Evolutionary conservation across 108 stramenopile genomes (phyloP), one percentile per base, ranked within the genome.

Genomic region (Skeletonema potamos): DNA sequence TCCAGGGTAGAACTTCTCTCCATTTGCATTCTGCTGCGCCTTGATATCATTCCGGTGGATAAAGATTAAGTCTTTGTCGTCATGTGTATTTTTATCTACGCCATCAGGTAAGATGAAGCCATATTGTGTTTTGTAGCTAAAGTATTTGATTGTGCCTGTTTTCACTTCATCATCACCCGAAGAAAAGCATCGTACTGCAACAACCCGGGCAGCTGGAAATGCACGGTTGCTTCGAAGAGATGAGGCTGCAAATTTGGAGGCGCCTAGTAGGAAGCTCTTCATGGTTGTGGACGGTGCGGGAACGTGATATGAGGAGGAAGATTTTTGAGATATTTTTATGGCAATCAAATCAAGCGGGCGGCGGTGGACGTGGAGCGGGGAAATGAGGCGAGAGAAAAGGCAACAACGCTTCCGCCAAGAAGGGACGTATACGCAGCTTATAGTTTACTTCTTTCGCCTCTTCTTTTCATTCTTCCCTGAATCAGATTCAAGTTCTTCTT

Each of bases 401-500:
- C n/a, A n/a, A n/a, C n/a, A n/a, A n/a, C n/a, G n/a, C n/a, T n/a
- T n/a, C n/a, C n/a, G n/a, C n/a, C n/a, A n/a, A n/a, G n/a, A n/a
- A n/a, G n/a, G n/a, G n/a, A n/a, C n/a, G n/a, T n/a, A n/a, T n/a
- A n/a, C 34, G 34, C 7, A 7, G 34, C 34, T 34, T 4, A 34
- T 34, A 34, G 34, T 8, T 51, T 51, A 22, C 22, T 51, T 51
- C 48, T 51, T 51, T 51, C 48, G 48, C 22, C 43, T 44, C 17
- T 59, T 65, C 29, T 65, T 64, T 24, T 6, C 22, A 33, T 63
- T 63, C 46, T 34, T 67, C 33, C 62, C 72, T 15, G 51, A 26
- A 26, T 39, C 70, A 2, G n/a, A n/a, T n/a, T 77, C 82, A 8
- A 85, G 83, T 27, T 76, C 72, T 48, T 81, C 80, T 58, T 81